Evolutionary conservation across 768 basidiomycete genomes (phyloP).

Genomic region (Suillus placidus): DNA sequence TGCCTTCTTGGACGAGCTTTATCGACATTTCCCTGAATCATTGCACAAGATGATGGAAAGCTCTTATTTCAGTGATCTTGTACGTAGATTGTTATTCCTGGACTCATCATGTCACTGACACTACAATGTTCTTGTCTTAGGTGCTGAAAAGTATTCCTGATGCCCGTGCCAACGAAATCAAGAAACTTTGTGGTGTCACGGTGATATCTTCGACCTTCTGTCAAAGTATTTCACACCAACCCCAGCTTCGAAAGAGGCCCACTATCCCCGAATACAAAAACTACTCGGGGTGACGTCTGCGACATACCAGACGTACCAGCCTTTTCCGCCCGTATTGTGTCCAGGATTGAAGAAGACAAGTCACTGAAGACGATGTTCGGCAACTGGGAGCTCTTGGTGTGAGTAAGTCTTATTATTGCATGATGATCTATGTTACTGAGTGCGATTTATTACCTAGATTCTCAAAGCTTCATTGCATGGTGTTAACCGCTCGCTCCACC

Average conservation of each 20-base stretch:
- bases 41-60: neutral
- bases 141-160: neutral
- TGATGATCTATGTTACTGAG: too few species aligned
- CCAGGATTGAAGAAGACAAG: too few species aligned
- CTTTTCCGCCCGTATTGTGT: too few species aligned
- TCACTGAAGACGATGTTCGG: too few species aligned
- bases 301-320: too few species aligned
- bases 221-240: conserved; percentile 1
- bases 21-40: too few species aligned
- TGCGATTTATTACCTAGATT: too few species aligned
- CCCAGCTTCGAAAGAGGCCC: neutral
- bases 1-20: too few species aligned
- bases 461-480: too few species aligned
- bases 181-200: neutral
- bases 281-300: neutral
- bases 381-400: too few species aligned
- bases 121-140: neutral
- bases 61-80: conserved; percentile 6
- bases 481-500: too few species aligned
- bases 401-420: too few species aligned
- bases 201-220: conserved; percentile 1
- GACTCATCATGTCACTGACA: neutral
- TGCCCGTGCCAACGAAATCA: neutral
- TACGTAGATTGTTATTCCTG: neutral
- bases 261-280: neutral